Percentiles rank a stretch among this genome's conserved stretches.
Conservation (phyloP, 2,329 filamentous ascomycete species). For the Torrubiellomyces zombiae region DNA sequence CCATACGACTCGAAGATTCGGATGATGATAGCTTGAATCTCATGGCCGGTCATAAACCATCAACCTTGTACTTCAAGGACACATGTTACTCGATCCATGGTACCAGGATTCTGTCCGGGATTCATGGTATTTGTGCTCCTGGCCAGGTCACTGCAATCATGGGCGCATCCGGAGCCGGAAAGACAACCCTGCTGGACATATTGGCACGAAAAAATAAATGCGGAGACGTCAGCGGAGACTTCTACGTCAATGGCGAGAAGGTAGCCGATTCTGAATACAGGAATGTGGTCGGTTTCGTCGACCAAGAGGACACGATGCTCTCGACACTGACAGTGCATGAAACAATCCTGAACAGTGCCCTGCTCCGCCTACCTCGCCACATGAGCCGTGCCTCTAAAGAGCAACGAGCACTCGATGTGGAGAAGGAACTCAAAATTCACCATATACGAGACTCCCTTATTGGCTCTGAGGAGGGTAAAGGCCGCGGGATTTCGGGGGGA, state of each 20-base stretch:
- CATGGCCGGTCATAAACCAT: conserved; percentile 82
- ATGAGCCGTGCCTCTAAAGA: conserved; percentile 85
- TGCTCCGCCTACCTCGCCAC: conserved; percentile 77
- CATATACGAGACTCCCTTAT: conserved; percentile 91
- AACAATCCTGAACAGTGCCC: conserved; percentile 85
- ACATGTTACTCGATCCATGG: conserved; percentile 78
- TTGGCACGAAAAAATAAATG: conserved; percentile 94
- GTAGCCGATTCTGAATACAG: conserved; percentile 73
- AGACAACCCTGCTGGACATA: conserved; percentile 94
- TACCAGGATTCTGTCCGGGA: conserved; percentile 64
- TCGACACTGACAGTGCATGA: conserved; percentile 94
- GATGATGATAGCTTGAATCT: conserved; percentile 78
- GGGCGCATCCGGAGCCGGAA: conserved; percentile 93
- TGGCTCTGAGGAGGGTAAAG: conserved; percentile 85
- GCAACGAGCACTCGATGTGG: conserved; percentile 79
- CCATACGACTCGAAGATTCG: conserved; percentile 73
- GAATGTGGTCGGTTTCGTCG: conserved; percentile 87
- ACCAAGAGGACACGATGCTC: conserved; percentile 95
- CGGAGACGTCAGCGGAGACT: conserved; percentile 60
- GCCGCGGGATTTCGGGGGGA: conserved; percentile 88
- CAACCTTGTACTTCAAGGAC: conserved; percentile 73
- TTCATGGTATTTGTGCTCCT: conserved; percentile 76
- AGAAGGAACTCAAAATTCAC: conserved; percentile 86
- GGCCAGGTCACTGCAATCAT: conserved; percentile 97
- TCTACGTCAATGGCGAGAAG: conserved; percentile 87